Evolutionary conservation across 495 filamentous ascomycete species (phyloP).

Genomic region (Aspergillus wentii): DNA sequence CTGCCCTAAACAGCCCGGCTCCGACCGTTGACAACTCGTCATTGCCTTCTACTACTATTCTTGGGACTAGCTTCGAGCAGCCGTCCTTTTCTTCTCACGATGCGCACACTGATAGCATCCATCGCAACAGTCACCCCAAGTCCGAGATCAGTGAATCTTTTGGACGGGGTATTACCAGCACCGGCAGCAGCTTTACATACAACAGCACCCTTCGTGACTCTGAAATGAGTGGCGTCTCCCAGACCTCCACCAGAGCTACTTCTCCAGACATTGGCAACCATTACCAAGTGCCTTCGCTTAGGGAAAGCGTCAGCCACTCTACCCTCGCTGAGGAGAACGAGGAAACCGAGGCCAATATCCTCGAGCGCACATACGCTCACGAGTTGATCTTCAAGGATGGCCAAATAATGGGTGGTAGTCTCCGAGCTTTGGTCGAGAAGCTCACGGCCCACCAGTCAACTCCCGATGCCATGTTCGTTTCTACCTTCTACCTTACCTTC

Average conservation of each 20-base stretch:
- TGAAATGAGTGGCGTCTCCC: conserved; percentile 74
- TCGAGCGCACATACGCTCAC: conserved; percentile 82
- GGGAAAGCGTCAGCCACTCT: conserved; percentile 52
- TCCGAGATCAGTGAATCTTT: conserved; percentile 35
- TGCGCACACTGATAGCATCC: conserved; percentile 9
- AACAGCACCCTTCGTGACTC: conserved; percentile 71
- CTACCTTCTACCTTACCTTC: conserved; percentile 96
- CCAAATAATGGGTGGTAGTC: conserved; percentile 86
- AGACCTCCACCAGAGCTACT: conserved; percentile 82
- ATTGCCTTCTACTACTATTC: conserved; percentile 24
- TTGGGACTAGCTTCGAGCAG: conserved; percentile 36
- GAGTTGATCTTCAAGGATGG: conserved; percentile 94
- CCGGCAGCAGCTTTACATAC: conserved; percentile 68
- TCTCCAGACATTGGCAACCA: conserved; percentile 64
- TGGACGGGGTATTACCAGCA: conserved; percentile 43
- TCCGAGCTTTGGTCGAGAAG: conserved; percentile 87
- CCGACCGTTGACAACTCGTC: conserved; percentile 14
- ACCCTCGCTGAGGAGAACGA: conserved; percentile 68
- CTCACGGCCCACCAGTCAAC: conserved; percentile 91
- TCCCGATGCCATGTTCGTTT: conserved; percentile 87
- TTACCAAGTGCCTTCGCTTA: conserved; percentile 43
- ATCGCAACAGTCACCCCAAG: conserved; percentile 27
- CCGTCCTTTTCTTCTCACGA: conserved; percentile 23
- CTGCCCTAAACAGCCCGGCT: conserved; percentile 11
- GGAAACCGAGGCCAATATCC: conserved; percentile 71